Evolutionary conservation across 1,139 yeast species (phyloP), one percentile per base, ranked within the genome.

Genomic region (Suhomyces kunorum): DNA sequence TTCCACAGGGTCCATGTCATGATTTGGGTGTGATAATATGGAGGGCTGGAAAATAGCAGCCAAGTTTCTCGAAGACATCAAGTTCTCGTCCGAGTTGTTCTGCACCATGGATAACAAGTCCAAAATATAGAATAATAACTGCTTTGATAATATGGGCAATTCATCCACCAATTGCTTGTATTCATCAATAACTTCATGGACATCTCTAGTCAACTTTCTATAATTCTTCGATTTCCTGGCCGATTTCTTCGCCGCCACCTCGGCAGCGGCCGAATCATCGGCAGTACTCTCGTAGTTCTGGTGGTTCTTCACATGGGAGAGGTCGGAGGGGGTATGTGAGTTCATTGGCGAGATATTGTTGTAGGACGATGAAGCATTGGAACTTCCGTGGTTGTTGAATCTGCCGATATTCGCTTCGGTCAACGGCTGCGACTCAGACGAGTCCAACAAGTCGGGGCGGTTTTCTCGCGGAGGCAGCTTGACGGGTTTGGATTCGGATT

Each of bases 11-110:
- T 84, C 80, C 81, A 90, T 79, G 59, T 89, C 96, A 61, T 92
- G 98, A 51, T 75, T 78, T 6, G 97, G 96, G 59, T 92, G 98
- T 2, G 95, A 86, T 36, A 94, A 70, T 13, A 94, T 81, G 15
- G 96, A 86, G 2, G 98, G 98, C 64, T 92, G 98, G 66, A 94
- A 92, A 45, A 92, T 87, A 2, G 98, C 96, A 0, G 98, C 96
- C 50, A 92, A 69, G 58, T 94, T 92, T 51, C 92, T 79, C 2
- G 96, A 87, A 2, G 96, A 83, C 99, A 92, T 92, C 51, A 88
- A 71, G 59, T 90, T 92, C 44, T 79, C 80, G 34, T 78, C 80
- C 8, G 92, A 74, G 54, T 86, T 83, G 46, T 86, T 81, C 38
- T 90, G 87, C 50, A 92, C 95, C 70, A 89, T 79, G 8, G 95